These are phyloP conservation scores for Neurospora sp. DNA, from an alignment of 495 filamentous ascomycete genomes.

Conservation along the genomic window DNA sequence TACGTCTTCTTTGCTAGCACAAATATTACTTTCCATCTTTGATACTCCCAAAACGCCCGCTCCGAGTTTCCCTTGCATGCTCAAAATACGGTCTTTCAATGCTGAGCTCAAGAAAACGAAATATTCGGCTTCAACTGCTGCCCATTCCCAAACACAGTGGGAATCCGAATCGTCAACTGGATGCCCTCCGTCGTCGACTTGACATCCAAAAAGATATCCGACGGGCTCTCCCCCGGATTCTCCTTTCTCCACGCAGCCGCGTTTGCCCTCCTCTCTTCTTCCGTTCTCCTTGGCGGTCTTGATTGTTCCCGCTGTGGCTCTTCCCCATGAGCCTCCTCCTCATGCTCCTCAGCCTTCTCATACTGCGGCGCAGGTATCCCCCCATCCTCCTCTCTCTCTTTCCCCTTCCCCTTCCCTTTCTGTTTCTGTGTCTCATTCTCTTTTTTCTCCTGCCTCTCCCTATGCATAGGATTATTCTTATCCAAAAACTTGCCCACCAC, in stretches of 20 bases:
- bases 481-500: conserved; percentile 37
- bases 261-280: conserved; percentile 28
- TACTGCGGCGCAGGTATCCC: conserved; percentile 7
- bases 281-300: conserved; percentile 12
- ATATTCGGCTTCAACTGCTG: conserved; percentile 24
- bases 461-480: conserved; percentile 24
- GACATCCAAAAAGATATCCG: conserved; percentile 42
- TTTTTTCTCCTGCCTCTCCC: conserved; percentile 1
- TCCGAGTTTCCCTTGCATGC: not conserved
- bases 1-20: no score
- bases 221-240: conserved; percentile 33
- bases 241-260: conserved; percentile 29
- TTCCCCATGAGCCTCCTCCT: not conserved
- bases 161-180: conserved; percentile 41
- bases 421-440: not conserved
- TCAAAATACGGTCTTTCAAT: not conserved
- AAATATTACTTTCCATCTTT: not conserved
- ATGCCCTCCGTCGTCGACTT: conserved; percentile 43
- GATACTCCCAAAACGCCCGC: not conserved
- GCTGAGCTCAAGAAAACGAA: conserved; percentile 17
- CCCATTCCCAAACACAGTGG: conserved; percentile 33
- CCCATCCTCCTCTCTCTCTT: not conserved
- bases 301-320: conserved; percentile 4
- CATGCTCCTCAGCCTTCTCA: conserved; percentile 2
- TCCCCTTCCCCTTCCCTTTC: not conserved